Evolutionary conservation across 2,329 filamentous ascomycete species (phyloP), one percentile per base, ranked within the genome.

Genomic region (Ophiobolus disseminans): DNA sequence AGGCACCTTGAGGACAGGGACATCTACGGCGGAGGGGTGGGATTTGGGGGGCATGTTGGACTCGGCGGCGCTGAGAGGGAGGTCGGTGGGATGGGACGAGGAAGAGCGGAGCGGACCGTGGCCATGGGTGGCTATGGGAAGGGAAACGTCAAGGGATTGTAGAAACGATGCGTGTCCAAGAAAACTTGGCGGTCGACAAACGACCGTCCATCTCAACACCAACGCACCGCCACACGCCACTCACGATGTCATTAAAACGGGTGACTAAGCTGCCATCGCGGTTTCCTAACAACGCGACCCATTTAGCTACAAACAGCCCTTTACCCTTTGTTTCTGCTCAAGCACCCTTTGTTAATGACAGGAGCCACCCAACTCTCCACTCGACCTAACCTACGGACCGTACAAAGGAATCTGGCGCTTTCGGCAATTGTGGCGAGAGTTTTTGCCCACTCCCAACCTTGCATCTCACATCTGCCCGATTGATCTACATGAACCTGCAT

Each of bases 61-160:
- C 28, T 42, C 13, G 17, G 14, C n/a, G n/a, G n/a, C n/a, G n/a
- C n/a, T n/a, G n/a, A 16, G 16, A 40, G 36, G 3, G 36, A n/a
- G 16, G 30, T 30, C 17, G 19, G 39, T 7, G 22, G 37, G 21
- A 35, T 17, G 30, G 38, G 26, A 16, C 17, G 44, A 4, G 21
- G 25, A 6, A 45, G 50, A 3, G 47, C 45, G 28, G 49, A 45
- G 23, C 36, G 43, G 42, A 28, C 19, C 30, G 23, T 54, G 11
- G n/a, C 8, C 19, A 2, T 62, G 48, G 50, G 55, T 11, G 16
- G 38, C n/a, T 53, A 43, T 40, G 60, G 58, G 23, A 5, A 41
- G 43, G 58, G 60, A 23, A 53, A 51, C 35, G 39, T 62, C 2
- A 62, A 62, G 44, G 60, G 58, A 0, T 9, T 63, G 30, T 60